Conservation (phyloP, 148 eudicot genomes). For the Chenopodium quinoa region DNA sequence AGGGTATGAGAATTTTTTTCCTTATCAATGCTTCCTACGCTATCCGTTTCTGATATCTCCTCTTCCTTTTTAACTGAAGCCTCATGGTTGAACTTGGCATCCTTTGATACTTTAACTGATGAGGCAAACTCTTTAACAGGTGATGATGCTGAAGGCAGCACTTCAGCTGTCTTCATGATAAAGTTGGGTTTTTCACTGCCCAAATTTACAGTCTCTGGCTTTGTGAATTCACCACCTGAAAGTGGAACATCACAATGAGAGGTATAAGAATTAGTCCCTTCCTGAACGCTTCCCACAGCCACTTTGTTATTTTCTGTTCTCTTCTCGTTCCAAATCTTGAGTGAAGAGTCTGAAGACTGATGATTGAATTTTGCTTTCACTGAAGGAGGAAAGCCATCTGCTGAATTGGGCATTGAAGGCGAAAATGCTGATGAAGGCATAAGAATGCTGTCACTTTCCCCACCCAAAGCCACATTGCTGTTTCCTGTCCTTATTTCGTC, state of each 20-base stretch:
- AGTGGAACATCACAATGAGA: neutral
- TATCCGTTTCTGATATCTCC: neutral
- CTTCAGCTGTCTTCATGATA: neutral
- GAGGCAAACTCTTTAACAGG: neutral
- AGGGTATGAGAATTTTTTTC: neutral
- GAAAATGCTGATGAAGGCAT: neutral
- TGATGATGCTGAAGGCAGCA: slow-evolving; percentile 11
- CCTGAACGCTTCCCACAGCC: slow-evolving; percentile 11
- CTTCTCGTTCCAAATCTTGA: slow-evolving; percentile 11
- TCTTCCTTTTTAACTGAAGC: slow-evolving; percentile 8
- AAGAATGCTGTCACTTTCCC: neutral
- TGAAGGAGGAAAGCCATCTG: neutral
- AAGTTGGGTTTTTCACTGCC: neutral
- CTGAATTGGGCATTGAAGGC: slow-evolving; percentile 13
- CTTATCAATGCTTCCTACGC: neutral
- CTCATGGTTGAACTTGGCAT: too few species aligned
- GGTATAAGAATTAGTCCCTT: neutral
- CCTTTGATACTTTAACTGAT: neutral
- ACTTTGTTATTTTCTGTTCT: neutral
- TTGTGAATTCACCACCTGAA: neutral
- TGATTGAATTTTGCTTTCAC: neutral
- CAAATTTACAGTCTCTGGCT: neutral
- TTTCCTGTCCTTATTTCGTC: neutral
- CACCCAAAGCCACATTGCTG: slow-evolving; percentile 1
- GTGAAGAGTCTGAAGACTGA: neutral